Conservation (phyloP, 306 rosid species). For the Malus sylvestris region DNA sequence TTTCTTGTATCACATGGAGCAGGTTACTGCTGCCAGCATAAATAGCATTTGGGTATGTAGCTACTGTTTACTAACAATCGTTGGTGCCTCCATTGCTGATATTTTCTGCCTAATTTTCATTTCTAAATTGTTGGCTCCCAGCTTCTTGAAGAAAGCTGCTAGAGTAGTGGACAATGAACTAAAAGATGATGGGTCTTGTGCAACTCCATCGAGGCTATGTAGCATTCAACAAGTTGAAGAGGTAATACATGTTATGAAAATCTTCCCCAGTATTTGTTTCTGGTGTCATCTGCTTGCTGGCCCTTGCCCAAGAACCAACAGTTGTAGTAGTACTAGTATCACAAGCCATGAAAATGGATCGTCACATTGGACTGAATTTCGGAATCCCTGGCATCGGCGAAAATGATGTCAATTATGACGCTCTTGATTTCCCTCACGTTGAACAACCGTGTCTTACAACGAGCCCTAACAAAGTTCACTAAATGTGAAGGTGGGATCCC, state of each 20-base stretch:
- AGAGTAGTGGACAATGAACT: constrained; percentile 38
- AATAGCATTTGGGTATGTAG: constrained; percentile 27
- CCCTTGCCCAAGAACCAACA: constrained; percentile 45
- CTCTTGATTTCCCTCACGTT: constrained; percentile 46
- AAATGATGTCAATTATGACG: constrained; percentile 43
- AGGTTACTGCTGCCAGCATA: constrained; percentile 38
- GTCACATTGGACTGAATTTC: constrained; percentile 56
- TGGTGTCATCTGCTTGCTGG: constrained; percentile 32
- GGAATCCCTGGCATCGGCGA: constrained; percentile 57
- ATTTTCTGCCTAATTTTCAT: not conserved
- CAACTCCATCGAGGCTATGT: constrained; percentile 39
- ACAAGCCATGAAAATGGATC: constrained; percentile 72
- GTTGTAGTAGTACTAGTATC: constrained; percentile 24
- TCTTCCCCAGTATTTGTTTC: constrained; percentile 54
- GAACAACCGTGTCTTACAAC: constrained; percentile 45
- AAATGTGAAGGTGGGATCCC: constrained; percentile 53
- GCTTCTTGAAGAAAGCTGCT: constrained; percentile 55
- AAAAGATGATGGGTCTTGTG: constrained; percentile 38
- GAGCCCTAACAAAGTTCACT: constrained; percentile 35
- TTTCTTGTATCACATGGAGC: constrained; percentile 35
- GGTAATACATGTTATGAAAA: constrained; percentile 39
- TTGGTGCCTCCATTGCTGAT: constrained; percentile 48
- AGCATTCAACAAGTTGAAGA: constrained; percentile 71
- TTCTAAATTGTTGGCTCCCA: not conserved
- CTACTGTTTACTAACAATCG: constrained; percentile 21